Percentiles rank a stretch among this genome's conserved stretches.
These are phyloP conservation scores for Kickxella alabastrina DNA, from an alignment of 192 early-diverging fungal genomes.

Conservation along the genomic window DNA sequence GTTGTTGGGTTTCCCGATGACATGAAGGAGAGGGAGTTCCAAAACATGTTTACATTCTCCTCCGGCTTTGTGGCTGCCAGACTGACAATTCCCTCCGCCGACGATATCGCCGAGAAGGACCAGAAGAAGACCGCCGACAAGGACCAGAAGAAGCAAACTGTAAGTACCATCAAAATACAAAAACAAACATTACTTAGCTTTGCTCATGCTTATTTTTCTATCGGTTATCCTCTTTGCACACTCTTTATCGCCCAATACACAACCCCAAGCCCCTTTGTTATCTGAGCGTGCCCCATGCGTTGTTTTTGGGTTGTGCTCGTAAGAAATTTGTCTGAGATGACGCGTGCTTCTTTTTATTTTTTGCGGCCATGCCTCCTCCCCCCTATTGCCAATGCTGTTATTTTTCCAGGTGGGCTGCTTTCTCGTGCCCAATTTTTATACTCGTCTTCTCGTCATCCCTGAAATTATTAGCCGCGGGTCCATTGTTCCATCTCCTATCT, in stretches of 20 bases:
- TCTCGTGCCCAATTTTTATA: too few relatives aligned
- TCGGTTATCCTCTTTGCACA: neutral
- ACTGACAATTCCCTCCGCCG: conserved; percentile 79
- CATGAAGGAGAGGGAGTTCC: conserved; percentile 98
- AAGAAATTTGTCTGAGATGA: neutral
- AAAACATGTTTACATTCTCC: conserved; percentile 99
- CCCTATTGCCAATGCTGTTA: too few relatives aligned
- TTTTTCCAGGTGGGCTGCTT: too few relatives aligned
- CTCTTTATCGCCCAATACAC: neutral
- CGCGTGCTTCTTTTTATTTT: neutral
- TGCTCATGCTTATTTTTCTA: too few relatives aligned
- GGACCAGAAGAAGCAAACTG: conserved; percentile 81
- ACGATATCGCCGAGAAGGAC: conserved; percentile 51
- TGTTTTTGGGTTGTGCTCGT: neutral
- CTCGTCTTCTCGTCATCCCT: too few relatives aligned
- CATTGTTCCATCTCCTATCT: too few relatives aligned
- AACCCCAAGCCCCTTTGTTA: neutral
- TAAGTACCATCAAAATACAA: conserved; percentile 52
- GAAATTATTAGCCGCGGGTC: too few relatives aligned
- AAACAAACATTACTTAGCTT: neutral
- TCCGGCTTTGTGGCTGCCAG: conserved; percentile 97
- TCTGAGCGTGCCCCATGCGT: conserved; percentile 5
- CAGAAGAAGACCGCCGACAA: conserved; percentile 52
- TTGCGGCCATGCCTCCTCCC: neutral
- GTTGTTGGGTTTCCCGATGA: conserved; percentile 99